These are phyloP conservation scores for Schizophyllum commune DNA, from an alignment of 1,284 basidiomycete species.

Conservation along the genomic window DNA sequence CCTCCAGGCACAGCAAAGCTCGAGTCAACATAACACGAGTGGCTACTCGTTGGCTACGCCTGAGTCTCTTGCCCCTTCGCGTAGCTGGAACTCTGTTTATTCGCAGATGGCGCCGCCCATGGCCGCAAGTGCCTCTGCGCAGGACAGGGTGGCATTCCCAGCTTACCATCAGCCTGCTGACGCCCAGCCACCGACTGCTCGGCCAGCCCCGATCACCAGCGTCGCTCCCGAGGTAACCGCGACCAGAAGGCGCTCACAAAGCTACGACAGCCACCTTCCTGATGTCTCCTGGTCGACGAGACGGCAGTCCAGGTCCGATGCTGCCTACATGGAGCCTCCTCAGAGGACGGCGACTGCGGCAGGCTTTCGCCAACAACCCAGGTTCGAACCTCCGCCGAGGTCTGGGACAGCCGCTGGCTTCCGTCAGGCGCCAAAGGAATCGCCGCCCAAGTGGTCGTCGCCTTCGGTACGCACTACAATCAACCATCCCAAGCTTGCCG, in stretches of 20 bases:
- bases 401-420: background rate
- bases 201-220: background rate
- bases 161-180: background rate
- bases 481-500: background rate
- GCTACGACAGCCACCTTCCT: background rate
- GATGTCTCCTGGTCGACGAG: background rate
- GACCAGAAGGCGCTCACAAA: background rate
- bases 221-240: background rate
- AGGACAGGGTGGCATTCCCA: background rate
- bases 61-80: background rate
- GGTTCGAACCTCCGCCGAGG: background rate
- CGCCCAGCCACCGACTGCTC: background rate
- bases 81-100: background rate
- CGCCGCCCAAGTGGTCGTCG: background rate
- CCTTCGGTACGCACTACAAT: background rate
- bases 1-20: background rate
- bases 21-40: no score
- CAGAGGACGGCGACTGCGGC: background rate
- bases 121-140: background rate
- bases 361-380: background rate
- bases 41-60: background rate
- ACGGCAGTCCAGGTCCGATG: background rate
- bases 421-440: background rate
- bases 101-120: background rate
- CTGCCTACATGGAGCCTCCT: background rate